phyloP scores from a whole-genome alignment of 2,329 filamentous ascomycete species.

The Paecilomyces sp. region DNA sequence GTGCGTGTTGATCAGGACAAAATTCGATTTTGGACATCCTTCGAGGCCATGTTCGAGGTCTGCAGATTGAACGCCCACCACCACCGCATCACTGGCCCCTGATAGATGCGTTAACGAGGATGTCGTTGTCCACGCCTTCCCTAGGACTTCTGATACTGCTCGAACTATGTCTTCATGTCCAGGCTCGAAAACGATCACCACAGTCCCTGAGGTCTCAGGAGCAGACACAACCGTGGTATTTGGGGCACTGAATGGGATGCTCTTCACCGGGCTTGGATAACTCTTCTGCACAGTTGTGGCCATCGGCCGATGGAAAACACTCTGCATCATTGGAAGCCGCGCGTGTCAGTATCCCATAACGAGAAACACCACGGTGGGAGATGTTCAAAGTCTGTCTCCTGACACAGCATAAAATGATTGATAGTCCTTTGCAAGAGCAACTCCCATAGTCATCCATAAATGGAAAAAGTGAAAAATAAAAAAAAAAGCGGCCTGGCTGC shows the following conservation, averaged over 20 bases:
- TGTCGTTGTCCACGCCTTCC: conserved; percentile 61
- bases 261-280: conserved; percentile 14
- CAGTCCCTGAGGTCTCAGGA: conserved; percentile 21
- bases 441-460: not conserved
- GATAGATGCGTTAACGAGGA: conserved; percentile 49
- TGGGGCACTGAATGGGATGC: not conserved
- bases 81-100: conserved; percentile 52
- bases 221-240: conserved; percentile 1
- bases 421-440: not conserved
- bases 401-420: not conserved
- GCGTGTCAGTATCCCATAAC: conserved; percentile 2
- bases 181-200: conserved; percentile 61
- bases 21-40: conserved; percentile 49
- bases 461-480: not conserved
- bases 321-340: conserved; percentile 28
- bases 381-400: not conserved
- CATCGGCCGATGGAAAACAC: conserved; percentile 24
- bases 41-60: conserved; percentile 53
- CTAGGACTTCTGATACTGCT: conserved; percentile 70
- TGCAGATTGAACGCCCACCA: conserved; percentile 58
- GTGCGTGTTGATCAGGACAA: conserved; percentile 69
- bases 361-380: not conserved
- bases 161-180: conserved; percentile 69
- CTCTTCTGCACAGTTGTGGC: conserved; percentile 23
- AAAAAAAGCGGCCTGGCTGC: too few relatives aligned